A percentile compares a stretch with the other conserved stretches of the same genome.
Evolutionary conservation across 2,329 filamentous ascomycete genomes (phyloP).

Genomic region (Metarhizium brunneum): DNA sequence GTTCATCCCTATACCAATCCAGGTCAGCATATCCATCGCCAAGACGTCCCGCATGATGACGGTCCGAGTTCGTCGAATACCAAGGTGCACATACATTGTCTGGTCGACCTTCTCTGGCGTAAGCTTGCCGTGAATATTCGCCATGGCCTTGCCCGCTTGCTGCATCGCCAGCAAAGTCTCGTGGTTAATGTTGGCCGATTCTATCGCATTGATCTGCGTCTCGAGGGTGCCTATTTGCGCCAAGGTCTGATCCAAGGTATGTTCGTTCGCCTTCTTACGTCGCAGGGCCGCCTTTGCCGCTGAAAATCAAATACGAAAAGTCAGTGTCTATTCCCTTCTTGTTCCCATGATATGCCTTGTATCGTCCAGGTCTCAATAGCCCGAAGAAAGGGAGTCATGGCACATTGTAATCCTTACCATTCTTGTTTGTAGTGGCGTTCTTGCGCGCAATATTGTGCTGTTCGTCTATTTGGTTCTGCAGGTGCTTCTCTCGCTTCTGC

Average conservation of each 20-base stretch:
- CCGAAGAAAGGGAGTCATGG: background rate
- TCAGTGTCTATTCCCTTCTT: slow-evolving; percentile 11
- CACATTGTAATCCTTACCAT: slow-evolving; percentile 47
- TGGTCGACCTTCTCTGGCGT: slow-evolving; percentile 92
- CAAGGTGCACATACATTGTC: slow-evolving; percentile 63
- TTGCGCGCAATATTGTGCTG: slow-evolving; percentile 85
- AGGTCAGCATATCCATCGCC: background rate
- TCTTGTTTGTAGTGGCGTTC: slow-evolving; percentile 80
- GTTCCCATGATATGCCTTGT: slow-evolving; percentile 9
- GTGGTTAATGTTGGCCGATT: slow-evolving; percentile 97
- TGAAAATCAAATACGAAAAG: slow-evolving; percentile 25
- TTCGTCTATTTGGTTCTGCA: slow-evolving; percentile 87
- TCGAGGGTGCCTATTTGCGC: slow-evolving; percentile 88
- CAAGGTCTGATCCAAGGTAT: slow-evolving; percentile 81
- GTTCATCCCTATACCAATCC: slow-evolving; percentile 57
- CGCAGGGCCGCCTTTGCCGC: slow-evolving; percentile 83
- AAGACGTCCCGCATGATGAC: background rate
- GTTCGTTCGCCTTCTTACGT: slow-evolving; percentile 91
- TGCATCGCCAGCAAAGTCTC: slow-evolving; percentile 94
- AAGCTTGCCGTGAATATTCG: slow-evolving; percentile 80
- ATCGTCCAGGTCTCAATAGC: background rate
- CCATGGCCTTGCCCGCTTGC: slow-evolving; percentile 83
- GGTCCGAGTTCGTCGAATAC: background rate
- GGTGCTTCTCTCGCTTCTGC: slow-evolving; percentile 87
- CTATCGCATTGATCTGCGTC: slow-evolving; percentile 92